phyloP scores from a whole-genome alignment of 2,329 filamentous ascomycete species.

The Pyricularia grisea region DNA sequence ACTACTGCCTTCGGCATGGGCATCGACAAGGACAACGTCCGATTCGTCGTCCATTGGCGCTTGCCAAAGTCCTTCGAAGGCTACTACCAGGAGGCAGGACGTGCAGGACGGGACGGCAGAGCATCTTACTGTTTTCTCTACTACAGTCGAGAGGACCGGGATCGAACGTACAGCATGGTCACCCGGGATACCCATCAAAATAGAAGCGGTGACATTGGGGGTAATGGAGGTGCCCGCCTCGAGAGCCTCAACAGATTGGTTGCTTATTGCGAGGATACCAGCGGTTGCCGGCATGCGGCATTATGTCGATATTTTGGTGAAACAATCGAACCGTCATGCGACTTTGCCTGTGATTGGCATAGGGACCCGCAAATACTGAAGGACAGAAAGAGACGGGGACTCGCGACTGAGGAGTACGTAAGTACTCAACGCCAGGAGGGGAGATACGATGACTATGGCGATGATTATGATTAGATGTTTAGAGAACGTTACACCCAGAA shows the following conservation, averaged over 20 bases:
- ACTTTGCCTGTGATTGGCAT: constrained; percentile 71
- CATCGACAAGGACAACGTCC: constrained; percentile 90
- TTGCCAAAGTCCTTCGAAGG: constrained; percentile 91
- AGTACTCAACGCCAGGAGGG: constrained; percentile 53
- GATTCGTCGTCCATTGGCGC: constrained; percentile 92
- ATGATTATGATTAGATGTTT: constrained; percentile 23
- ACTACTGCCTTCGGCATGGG: constrained; percentile 98
- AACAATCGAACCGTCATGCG: constrained; percentile 43
- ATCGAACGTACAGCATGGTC: constrained; percentile 56
- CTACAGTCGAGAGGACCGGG: constrained; percentile 79
- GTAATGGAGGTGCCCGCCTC: constrained; percentile 39
- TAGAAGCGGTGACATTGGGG: constrained; percentile 24
- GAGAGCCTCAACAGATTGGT: constrained; percentile 61
- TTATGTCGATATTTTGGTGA: constrained; percentile 77
- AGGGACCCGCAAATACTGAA: constrained; percentile 55
- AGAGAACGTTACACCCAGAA: neutral
- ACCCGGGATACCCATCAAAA: constrained; percentile 26
- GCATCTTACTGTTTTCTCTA: constrained; percentile 83
- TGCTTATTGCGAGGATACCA: constrained; percentile 71
- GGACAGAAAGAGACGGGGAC: constrained; percentile 42
- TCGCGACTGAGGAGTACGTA: constrained; percentile 53
- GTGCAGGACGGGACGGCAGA: constrained; percentile 82
- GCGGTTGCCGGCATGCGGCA: constrained; percentile 62
- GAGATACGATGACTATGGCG: constrained; percentile 44
- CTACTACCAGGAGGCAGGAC: constrained; percentile 91